A percentile compares a stretch with the other conserved stretches of the same genome.
phyloP scores from a whole-genome alignment of 768 basidiomycete species.

The Boletellus ananas region DNA sequence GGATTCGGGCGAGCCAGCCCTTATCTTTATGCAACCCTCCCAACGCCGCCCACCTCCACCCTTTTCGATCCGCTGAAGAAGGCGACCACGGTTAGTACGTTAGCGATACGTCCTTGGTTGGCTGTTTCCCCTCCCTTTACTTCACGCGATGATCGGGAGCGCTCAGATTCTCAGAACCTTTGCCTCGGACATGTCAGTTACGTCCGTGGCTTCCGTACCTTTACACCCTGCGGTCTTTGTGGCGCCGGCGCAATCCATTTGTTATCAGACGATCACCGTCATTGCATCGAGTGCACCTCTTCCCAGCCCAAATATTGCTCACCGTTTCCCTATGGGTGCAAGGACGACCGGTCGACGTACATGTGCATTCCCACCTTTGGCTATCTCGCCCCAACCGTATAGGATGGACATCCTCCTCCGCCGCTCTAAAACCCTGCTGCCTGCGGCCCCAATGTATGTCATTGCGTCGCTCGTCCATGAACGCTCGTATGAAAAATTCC shows the following conservation, averaged over 20 bases:
- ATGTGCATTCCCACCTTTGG: slow-evolving; percentile 23
- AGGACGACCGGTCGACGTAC: slow-evolving; percentile 16
- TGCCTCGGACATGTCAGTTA: slow-evolving; percentile 33
- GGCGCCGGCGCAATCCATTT: slow-evolving; percentile 21
- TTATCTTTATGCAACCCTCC: slow-evolving; percentile 19
- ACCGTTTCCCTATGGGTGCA: slow-evolving; percentile 16
- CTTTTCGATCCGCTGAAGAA: slow-evolving; percentile 20
- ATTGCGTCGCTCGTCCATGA: slow-evolving; percentile 11
- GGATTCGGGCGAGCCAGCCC: slow-evolving; percentile 9
- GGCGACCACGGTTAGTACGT: slow-evolving; percentile 16
- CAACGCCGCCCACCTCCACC: slow-evolving; percentile 9
- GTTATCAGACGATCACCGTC: slow-evolving; percentile 22
- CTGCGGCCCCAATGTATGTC: slow-evolving; percentile 18
- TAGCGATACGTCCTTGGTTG: slow-evolving; percentile 6
- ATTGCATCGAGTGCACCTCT: slow-evolving; percentile 11
- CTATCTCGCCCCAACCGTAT: slow-evolving; percentile 8
- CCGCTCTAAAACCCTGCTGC: slow-evolving; percentile 21
- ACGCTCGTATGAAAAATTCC: slow-evolving; percentile 12
- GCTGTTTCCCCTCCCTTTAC: slow-evolving; percentile 7
- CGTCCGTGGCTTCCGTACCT: slow-evolving; percentile 32
- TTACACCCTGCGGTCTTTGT: slow-evolving; percentile 26
- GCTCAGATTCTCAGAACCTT: slow-evolving; percentile 29
- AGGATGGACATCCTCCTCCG: slow-evolving; percentile 20
- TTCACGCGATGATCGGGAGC: slow-evolving; percentile 26
- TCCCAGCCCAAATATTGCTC: slow-evolving; percentile 10